Base-by-base conservation (phyloP, 441 rosid species). In the Croton setiger region DNA sequence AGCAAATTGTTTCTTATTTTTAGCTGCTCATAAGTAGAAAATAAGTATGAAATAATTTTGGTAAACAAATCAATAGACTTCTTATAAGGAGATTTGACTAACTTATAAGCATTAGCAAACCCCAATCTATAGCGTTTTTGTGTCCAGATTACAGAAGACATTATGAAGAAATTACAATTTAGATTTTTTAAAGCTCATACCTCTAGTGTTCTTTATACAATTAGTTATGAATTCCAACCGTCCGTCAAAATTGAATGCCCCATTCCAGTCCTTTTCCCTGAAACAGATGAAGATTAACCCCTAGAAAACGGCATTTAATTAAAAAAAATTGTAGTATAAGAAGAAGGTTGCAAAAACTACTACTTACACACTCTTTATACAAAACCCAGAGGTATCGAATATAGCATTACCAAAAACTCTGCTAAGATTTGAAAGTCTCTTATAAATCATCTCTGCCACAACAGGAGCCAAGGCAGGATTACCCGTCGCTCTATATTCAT, bases 261-360 rank as follows among this genome's bases (percentile, higher is more conserved):
- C 78, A 67, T 87, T 70, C 94, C 96, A 94, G 71, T 92, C 97
- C 66, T 79, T 86, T 33, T 83, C 68, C 89, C 99, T 95, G 92
- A 66, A 76, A 74, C 41, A 6, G 62, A 66, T 56, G 35, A 27
- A 53, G 17, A 48, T 65, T 58, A 17, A 35, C 33, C 41, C 66
- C 64, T 67, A 51, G 43, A 64, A 63, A 7, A 23, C 41, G 21
- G n/a, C 21, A n/a, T 47, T 10, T 63, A 77, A 54, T 9, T 7
- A 18, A 45, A 63, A 66, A 35, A 18, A 60, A 23, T 17, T 20
- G 66, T 18, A 39, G 43, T 39, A 1, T 9, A 9, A 35, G 60
- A 55, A 20, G 53, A n/a, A 69, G 43, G 33, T 56, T 51, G 39
- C 33, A 45, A 71, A 37, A 56, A 65, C 31, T 5, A 39, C 27